Base-by-base conservation (phyloP, 2,329 filamentous ascomycete species). In the Aspergillus sp. region DNA sequence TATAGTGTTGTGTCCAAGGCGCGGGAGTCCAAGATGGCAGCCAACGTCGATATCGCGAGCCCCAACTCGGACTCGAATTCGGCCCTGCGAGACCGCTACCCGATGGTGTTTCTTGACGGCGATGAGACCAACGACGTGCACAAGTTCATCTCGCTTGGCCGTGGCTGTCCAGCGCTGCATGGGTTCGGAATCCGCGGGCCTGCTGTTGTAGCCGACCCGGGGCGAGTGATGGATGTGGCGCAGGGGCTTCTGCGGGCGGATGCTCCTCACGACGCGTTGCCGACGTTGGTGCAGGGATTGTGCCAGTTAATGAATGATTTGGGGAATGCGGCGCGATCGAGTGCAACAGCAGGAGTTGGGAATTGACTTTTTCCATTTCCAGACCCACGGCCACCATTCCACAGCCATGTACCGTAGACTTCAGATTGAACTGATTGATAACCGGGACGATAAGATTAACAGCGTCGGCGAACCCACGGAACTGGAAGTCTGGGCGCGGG, bases 281-380 rank as follows among this genome's bases (percentile, higher is more conserved):
- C 86, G 0, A 78, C 59, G 5, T 34, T 91, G 44, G 86, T 89
- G 1, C 86, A 89, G 63, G 90, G 89, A 59, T 69, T 90, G 48
- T 82, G 85, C 45, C 80, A 85, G 45, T 72, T 90, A 62, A 82
- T 90, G 62, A 58, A 62, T 11, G 68, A 68, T 47, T 43, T 72
- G 34, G 71, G 69, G 26, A 62, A 56, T 15, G 61, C 61, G 9
- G 61, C 57, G 39, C 54, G 57, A 43, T 53, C 56, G 8, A 12
- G 17, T 34, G 26, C 26, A 24, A 7, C 5, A 24, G 22, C 22
- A 24, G 22, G 5, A 24, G 22, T 24, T 7, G 22, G 22, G 22
- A 24, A 24, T 24, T 30, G 26, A 30, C 9, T 11, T 30, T 30
- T 11, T 3, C 9, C 8, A 3, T 30, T 30, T 9, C 26, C 26